Evolutionary conservation across 495 filamentous ascomycete species (phyloP), one percentile per base, ranked within the genome.

Genomic region (Penicillium macrosclerotiorum): DNA sequence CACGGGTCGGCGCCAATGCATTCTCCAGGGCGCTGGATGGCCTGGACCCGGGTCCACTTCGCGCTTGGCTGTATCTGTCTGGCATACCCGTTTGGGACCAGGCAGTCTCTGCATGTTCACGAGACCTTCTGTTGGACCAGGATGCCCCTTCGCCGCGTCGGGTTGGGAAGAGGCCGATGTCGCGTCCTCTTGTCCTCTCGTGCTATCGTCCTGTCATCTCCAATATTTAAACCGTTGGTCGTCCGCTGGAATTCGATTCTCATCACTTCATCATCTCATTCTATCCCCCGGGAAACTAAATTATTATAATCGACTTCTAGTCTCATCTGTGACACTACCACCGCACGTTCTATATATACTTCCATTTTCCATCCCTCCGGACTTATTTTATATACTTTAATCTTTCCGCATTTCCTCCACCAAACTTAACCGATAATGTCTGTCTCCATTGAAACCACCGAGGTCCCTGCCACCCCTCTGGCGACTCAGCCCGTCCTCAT

Each of bases 371-470:
- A n/a, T n/a, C n/a, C n/a, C n/a, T n/a, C n/a, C n/a, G n/a, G n/a
- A n/a, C n/a, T n/a, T n/a, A n/a, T n/a, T n/a, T n/a, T n/a, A n/a
- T n/a, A n/a, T n/a, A n/a, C n/a, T 5, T 4, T 36, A 17, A 38
- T 9, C 35, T 42, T 37, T 8, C 12, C 13, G 8, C 8, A 41
- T 37, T 37, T 35, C 38, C n/a, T 40, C 31, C 16, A 30, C 39
- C 37, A 44, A 20, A 40, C 37, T 7, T 12, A 12, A 34, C 45
- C n/a, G n/a, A 55, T 23, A 47, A 72, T 72, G 68, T 72, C 69
- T 41, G 67, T 71, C 52, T 61, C 65, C 49, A 68, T 71, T 39
- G 67, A 69, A 52, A 68, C 63, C 41, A 67, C 49, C 34, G 42
- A 60, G 4, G 38, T 61, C 36, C 56, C 60, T 19, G 52, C 53